Evolutionary conservation across 176 grass and related monocot genomes (phyloP).

Genomic region (Zoysia pacifica): DNA sequence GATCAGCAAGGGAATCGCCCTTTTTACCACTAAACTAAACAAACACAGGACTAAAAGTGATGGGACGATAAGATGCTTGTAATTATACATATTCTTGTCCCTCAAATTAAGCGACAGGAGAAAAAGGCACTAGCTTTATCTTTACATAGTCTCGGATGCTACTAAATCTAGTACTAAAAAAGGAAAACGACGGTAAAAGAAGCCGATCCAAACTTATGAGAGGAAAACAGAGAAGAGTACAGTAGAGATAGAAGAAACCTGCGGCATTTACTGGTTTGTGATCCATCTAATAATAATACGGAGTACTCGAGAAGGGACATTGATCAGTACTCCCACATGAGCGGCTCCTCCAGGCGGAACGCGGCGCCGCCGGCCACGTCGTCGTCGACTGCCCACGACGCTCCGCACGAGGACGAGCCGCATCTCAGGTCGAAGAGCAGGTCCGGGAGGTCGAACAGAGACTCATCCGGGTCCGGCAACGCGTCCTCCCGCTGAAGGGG

Average conservation of each 20-base stretch:
- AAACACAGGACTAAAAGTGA: constrained; percentile 4
- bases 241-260: background rate
- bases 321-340: constrained; percentile 78
- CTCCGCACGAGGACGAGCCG: constrained; percentile 37
- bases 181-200: background rate
- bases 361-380: constrained; percentile 36
- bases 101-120: constrained; percentile 47
- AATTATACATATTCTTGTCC: constrained; percentile 71
- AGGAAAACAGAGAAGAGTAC: background rate
- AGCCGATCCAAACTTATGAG: background rate
- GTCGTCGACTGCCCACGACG: constrained; percentile 54
- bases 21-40: too few species aligned
- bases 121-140: background rate
- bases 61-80: constrained; percentile 46
- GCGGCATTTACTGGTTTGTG: constrained; percentile 39
- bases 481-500: background rate
- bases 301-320: background rate
- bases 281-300: background rate
- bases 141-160: constrained; percentile 42
- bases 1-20: too few species aligned
- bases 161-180: constrained; percentile 42
- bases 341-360: constrained; percentile 77
- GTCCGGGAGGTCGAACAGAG: constrained; percentile 84
- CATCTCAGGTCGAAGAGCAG: constrained; percentile 81
- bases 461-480: constrained; percentile 42